A percentile compares a stretch with the other conserved stretches of the same genome.
Evolutionary conservation across 306 rosid genomes (phyloP).

Genomic region (Quillaja saponaria): DNA sequence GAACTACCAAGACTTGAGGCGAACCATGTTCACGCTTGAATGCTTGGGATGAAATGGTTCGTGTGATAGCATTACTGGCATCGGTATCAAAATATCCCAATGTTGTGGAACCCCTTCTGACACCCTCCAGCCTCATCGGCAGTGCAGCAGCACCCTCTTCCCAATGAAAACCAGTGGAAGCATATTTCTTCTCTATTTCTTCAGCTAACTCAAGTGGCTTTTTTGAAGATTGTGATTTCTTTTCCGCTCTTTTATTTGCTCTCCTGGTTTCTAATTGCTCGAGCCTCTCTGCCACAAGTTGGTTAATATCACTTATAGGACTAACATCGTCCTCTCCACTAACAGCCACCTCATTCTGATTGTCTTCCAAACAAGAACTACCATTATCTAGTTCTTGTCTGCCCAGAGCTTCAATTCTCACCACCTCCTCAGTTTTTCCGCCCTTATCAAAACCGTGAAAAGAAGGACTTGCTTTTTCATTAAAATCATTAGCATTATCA

Average conservation of each 20-base stretch:
- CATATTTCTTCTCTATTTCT: slow-evolving; percentile 84
- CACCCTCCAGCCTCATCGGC: slow-evolving; percentile 96
- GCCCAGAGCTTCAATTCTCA: slow-evolving; percentile 26
- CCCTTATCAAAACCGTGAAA: slow-evolving; percentile 27
- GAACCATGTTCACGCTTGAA: slow-evolving; percentile 91
- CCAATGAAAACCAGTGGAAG: slow-evolving; percentile 87
- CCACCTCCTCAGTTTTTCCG: slow-evolving; percentile 26
- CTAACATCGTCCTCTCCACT: slow-evolving; percentile 39
- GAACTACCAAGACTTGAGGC: slow-evolving; percentile 80
- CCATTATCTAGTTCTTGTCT: slow-evolving; percentile 32
- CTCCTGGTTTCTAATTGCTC: slow-evolving; percentile 58
- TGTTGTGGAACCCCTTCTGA: slow-evolving; percentile 74
- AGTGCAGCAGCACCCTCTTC: slow-evolving; percentile 99
- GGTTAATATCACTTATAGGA: slow-evolving; percentile 45
- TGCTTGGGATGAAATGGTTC: slow-evolving; percentile 62
- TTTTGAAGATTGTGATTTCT: slow-evolving; percentile 36
- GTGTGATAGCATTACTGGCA: slow-evolving; percentile 64
- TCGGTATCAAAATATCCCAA: slow-evolving; percentile 79
- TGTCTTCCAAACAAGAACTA: slow-evolving; percentile 21
- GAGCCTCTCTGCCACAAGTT: slow-evolving; percentile 67
- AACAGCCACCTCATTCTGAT: slow-evolving; percentile 36
- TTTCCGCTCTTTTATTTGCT: slow-evolving; percentile 47
- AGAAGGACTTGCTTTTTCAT: slow-evolving; percentile 31
- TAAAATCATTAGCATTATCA: slow-evolving; percentile 17
- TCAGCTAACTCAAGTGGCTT: slow-evolving; percentile 86